These are phyloP conservation scores for Vicia villosa DNA, from an alignment of 306 rosid genomes.

Conservation along the genomic window DNA sequence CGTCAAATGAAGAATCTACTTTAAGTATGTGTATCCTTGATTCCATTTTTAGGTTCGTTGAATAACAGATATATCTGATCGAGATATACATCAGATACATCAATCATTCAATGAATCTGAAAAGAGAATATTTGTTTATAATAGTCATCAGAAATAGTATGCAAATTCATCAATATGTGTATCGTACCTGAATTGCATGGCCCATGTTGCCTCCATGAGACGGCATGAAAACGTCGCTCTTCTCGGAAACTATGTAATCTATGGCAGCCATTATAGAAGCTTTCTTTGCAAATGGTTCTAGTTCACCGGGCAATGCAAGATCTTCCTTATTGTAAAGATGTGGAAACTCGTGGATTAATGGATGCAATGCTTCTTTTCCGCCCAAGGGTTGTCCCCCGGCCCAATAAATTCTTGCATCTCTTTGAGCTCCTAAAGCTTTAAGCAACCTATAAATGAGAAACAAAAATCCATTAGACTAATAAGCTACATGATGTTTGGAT, in stretches of 20 bases:
- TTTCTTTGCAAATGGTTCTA: slow-evolving; percentile 70
- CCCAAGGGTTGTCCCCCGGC: slow-evolving; percentile 93
- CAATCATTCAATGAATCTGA: no score
- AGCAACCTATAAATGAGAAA: slow-evolving; percentile 62
- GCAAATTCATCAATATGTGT: background rate
- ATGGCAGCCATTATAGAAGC: slow-evolving; percentile 97
- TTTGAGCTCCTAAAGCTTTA: slow-evolving; percentile 85
- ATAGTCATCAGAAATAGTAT: background rate
- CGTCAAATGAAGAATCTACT: slow-evolving; percentile 6
- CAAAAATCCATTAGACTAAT: background rate
- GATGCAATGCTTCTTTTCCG: slow-evolving; percentile 80
- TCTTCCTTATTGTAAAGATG: slow-evolving; percentile 84
- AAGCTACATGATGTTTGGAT: background rate
- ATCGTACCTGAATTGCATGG: slow-evolving; percentile 85
- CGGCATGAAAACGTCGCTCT: slow-evolving; percentile 95
- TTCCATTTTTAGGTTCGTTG: background rate
- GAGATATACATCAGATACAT: no score
- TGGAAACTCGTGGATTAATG: slow-evolving; percentile 61
- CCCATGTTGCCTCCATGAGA: slow-evolving; percentile 99
- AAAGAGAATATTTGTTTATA: no score
- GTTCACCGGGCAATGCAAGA: slow-evolving; percentile 78
- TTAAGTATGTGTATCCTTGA: background rate
- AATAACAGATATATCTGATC: no score
- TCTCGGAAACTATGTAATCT: slow-evolving; percentile 82
- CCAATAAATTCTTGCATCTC: slow-evolving; percentile 77